Evolutionary conservation across 2,329 filamentous ascomycete species (phyloP).

Genomic region (Phoma sp.): DNA sequence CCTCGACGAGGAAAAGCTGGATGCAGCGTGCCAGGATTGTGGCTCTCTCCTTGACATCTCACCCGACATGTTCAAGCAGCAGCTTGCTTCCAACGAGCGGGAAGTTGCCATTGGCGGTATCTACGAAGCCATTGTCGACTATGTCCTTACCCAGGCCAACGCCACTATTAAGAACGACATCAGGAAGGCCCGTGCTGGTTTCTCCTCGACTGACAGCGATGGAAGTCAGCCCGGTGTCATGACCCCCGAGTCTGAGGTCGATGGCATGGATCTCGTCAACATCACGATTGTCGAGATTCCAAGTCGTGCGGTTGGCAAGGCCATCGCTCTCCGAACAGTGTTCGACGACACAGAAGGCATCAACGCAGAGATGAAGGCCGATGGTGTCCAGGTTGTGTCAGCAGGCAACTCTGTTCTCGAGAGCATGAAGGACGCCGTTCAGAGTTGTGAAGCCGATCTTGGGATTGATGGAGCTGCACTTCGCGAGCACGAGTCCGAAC

Average conservation of each 20-base stretch:
- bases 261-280: constrained; percentile 81
- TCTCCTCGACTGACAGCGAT: constrained; percentile 70
- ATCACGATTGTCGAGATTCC: constrained; percentile 90
- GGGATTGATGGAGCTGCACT: constrained; percentile 73
- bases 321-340: constrained; percentile 83
- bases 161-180: constrained; percentile 80
- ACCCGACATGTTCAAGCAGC: constrained; percentile 77
- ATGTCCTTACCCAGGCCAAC: constrained; percentile 90
- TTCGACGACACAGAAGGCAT: constrained; percentile 95
- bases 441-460: constrained; percentile 77
- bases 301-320: constrained; percentile 79
- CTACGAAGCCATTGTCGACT: constrained; percentile 94
- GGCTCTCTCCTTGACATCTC: constrained; percentile 85
- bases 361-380: constrained; percentile 96
- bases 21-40: constrained; percentile 89
- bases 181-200: constrained; percentile 67
- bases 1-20: constrained; percentile 82
- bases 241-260: constrained; percentile 74
- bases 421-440: constrained; percentile 84
- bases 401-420: constrained; percentile 82
- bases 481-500: constrained; percentile 75
- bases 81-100: constrained; percentile 85
- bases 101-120: constrained; percentile 82
- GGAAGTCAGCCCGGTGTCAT: constrained; percentile 58
- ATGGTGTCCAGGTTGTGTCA: constrained; percentile 78